Evolutionary conservation across 139 green algal genomes (phyloP).

Genomic region (Coelastrella sp.): DNA sequence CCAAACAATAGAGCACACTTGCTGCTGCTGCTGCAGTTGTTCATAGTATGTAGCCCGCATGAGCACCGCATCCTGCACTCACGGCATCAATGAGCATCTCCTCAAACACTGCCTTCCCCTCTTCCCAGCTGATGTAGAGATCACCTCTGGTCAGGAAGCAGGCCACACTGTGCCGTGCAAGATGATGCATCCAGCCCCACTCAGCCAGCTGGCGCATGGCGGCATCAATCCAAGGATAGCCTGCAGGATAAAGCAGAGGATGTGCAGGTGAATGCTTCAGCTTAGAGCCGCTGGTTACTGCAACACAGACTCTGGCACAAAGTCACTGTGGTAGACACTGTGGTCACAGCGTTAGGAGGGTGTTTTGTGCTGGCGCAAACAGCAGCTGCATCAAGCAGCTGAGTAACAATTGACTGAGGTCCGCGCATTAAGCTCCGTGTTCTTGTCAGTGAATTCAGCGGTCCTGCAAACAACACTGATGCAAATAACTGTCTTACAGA

Average conservation of each 20-base stretch:
- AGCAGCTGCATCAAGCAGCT: background rate
- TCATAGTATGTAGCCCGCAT: too few species aligned
- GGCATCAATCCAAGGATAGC: constrained; percentile 92
- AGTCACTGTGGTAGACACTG: too few species aligned
- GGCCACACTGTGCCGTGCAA: constrained; percentile 91
- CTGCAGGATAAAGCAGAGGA: constrained; percentile 20
- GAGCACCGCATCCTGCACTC: background rate
- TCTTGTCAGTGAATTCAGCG: too few species aligned
- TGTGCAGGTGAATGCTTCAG: background rate
- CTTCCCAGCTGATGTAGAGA: constrained; percentile 90
- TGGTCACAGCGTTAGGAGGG: too few species aligned
- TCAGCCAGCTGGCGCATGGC: constrained; percentile 77
- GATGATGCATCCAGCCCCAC: constrained; percentile 95
- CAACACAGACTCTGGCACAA: too few species aligned
- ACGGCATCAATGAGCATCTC: constrained; percentile 85
- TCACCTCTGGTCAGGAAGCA: constrained; percentile 97
- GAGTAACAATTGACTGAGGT: too few species aligned
- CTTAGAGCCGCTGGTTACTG: too few species aligned
- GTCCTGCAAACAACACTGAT: too few species aligned
- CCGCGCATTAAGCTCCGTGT: background rate
- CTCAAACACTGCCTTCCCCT: constrained; percentile 92
- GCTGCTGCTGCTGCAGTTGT: background rate
- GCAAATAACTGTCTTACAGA: background rate
- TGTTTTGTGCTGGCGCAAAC: background rate
- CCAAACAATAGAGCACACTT: background rate